These are phyloP conservation scores for Piedraia hortae DNA, from an alignment of 2,329 filamentous ascomycete species.

Conservation along the genomic window DNA sequence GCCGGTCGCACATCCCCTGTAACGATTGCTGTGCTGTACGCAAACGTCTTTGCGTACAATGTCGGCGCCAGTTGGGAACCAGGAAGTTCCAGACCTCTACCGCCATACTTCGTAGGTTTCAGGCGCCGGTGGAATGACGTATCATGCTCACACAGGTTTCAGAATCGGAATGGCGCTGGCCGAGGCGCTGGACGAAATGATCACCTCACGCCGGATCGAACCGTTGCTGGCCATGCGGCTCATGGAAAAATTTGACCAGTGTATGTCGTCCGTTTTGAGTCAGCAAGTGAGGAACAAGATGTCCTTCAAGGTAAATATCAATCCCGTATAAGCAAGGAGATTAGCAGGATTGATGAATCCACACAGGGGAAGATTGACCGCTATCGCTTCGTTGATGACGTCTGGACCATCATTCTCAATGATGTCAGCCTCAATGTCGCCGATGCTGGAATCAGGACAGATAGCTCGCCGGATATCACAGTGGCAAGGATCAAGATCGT, in stretches of 20 bases:
- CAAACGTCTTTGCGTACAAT: no score
- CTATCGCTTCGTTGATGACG: slow-evolving; percentile 97
- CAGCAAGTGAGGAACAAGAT: slow-evolving; percentile 79
- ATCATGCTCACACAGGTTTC: no score
- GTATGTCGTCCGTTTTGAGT: slow-evolving; percentile 69
- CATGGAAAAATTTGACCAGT: slow-evolving; percentile 77
- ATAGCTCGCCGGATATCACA: no score
- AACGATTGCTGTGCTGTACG: no score
- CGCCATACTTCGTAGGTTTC: no score
- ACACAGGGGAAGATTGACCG: slow-evolving; percentile 82
- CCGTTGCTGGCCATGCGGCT: slow-evolving; percentile 98
- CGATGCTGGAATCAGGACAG: slow-evolving; percentile 40
- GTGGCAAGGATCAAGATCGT: slow-evolving; percentile 97
- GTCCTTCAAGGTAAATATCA: slow-evolving; percentile 95
- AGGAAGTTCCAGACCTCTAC: no score
- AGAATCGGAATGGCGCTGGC: slow-evolving; percentile 85
- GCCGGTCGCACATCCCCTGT: no score
- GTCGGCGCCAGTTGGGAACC: no score
- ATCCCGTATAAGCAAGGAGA: no score
- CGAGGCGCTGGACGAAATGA: slow-evolving; percentile 89
- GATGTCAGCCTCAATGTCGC: slow-evolving; percentile 98
- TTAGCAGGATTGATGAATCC: no score
- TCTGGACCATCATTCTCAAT: slow-evolving; percentile 98
- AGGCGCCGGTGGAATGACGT: no score
- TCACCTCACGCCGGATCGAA: slow-evolving; percentile 82